These are phyloP conservation scores for Rhizopogon vinicolor DNA, from an alignment of 768 basidiomycete genomes.

Conservation along the genomic window DNA sequence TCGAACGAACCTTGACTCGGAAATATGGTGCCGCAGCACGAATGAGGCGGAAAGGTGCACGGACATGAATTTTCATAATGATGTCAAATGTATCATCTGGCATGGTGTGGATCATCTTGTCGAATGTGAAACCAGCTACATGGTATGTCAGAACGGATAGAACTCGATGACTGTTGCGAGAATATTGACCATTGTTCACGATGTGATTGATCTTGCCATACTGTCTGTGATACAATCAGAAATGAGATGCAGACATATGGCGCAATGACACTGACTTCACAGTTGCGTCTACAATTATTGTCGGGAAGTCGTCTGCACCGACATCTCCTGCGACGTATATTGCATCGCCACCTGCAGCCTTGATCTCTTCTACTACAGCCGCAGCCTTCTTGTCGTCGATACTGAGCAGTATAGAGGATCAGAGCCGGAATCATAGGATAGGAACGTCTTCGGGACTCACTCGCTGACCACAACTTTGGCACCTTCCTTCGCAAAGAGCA, in stretches of 20 bases:
- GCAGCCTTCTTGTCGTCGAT: conserved; percentile 70
- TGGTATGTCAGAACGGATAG: neutral
- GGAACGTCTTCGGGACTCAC: conserved; percentile 32
- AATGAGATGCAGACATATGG: neutral
- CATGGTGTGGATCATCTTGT: conserved; percentile 86
- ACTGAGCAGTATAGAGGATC: conserved; percentile 29
- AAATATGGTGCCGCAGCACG: conserved; percentile 83
- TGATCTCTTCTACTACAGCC: conserved; percentile 68
- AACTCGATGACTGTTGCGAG: neutral
- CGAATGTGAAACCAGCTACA: conserved; percentile 73
- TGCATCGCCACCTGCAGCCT: conserved; percentile 59
- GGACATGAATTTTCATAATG: conserved; percentile 81
- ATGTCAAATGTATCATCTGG: conserved; percentile 79
- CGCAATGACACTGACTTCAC: conserved; percentile 52
- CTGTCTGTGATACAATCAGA: conserved; percentile 29
- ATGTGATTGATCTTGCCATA: conserved; percentile 87
- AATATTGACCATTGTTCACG: conserved; percentile 65
- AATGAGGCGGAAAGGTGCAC: conserved; percentile 81
- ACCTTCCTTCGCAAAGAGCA: conserved; percentile 80
- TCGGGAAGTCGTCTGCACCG: conserved; percentile 77
- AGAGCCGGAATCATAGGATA: neutral
- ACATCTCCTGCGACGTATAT: conserved; percentile 78
- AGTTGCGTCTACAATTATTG: conserved; percentile 71
- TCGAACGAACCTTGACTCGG: conserved; percentile 56
- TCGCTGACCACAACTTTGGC: conserved; percentile 86